Evolutionary conservation across 495 filamentous ascomycete genomes (phyloP).

Genomic region (Bryoglossum gracile): DNA sequence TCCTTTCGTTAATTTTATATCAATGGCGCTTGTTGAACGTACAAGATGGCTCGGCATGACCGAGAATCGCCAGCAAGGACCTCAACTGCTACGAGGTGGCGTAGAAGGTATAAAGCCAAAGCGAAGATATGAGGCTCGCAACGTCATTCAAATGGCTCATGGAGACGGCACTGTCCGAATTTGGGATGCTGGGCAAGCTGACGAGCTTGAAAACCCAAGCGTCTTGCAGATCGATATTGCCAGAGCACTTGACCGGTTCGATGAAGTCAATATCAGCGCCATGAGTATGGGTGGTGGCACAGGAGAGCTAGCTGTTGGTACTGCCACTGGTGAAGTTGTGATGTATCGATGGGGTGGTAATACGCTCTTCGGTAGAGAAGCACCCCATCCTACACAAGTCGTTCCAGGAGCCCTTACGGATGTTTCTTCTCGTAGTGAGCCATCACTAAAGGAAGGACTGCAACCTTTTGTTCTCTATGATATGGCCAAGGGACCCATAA

Average conservation of each 20-base stretch:
- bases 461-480: constrained; percentile 74
- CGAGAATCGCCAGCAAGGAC: constrained; percentile 66
- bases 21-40: constrained; percentile 61
- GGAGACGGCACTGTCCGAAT: constrained; percentile 79
- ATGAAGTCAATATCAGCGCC: constrained; percentile 67
- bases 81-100: constrained; percentile 69
- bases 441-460: constrained; percentile 71
- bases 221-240: constrained; percentile 80
- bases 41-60: constrained; percentile 81
- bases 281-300: constrained; percentile 70
- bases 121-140: constrained; percentile 71
- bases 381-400: constrained; percentile 43
- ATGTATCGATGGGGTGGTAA: constrained; percentile 86
- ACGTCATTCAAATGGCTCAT: constrained; percentile 74
- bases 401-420: constrained; percentile 56
- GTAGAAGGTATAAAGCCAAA: constrained; percentile 56
- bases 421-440: constrained; percentile 68
- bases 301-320: constrained; percentile 78
- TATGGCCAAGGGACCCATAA: constrained; percentile 72
- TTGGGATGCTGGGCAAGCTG: constrained; percentile 85
- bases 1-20: constrained; percentile 69
- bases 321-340: constrained; percentile 71
- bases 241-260: constrained; percentile 70
- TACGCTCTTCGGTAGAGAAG: constrained; percentile 44
- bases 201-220: constrained; percentile 83